A percentile compares a stretch with the other conserved stretches of the same genome.
phyloP scores from a whole-genome alignment of 306 rosid species.

The Datisca glomerata region DNA sequence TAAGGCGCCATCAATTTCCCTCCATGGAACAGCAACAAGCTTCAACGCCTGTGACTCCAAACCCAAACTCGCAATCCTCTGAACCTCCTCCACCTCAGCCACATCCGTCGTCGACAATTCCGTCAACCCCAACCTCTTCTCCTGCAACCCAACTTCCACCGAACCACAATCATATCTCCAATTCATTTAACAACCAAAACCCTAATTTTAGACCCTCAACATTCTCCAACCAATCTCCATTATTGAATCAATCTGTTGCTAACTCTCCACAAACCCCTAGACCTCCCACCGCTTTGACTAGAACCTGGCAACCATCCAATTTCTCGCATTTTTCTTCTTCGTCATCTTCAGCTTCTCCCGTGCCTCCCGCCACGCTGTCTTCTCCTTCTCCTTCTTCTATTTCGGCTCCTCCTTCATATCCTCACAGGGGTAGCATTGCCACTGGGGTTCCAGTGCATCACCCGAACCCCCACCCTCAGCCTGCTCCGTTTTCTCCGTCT shows the following conservation, averaged over 20 bases:
- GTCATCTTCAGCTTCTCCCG: conserved; percentile 26
- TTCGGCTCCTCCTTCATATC: conserved; percentile 20
- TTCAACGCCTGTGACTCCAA: not conserved
- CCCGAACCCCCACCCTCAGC: conserved; percentile 28
- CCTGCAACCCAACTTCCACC: too few relatives aligned
- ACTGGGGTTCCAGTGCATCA: conserved; percentile 79
- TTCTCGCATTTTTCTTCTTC: conserved; percentile 37
- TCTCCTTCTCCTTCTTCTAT: conserved; percentile 24
- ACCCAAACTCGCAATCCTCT: not conserved
- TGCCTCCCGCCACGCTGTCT: conserved; percentile 19
- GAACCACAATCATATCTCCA: conserved; percentile 18
- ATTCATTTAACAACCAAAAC: conserved; percentile 15
- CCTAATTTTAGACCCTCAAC: conserved; percentile 30
- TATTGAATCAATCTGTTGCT: conserved; percentile 18
- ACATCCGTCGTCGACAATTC: conserved; percentile 1
- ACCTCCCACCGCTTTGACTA: conserved; percentile 38
- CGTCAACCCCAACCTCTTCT: conserved; percentile 19
- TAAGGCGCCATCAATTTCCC: not conserved
- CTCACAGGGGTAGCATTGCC: conserved; percentile 58
- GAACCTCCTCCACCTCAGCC: conserved; percentile 10
- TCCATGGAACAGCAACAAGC: not conserved
- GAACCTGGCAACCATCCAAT: conserved; percentile 40
- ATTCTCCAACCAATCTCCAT: conserved; percentile 6
- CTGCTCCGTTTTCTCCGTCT: conserved; percentile 45
- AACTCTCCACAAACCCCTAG: conserved; percentile 31